Conservation (phyloP, 225 moss, liverwort and hornwort genomes). For the Climacium dendroides region DNA sequence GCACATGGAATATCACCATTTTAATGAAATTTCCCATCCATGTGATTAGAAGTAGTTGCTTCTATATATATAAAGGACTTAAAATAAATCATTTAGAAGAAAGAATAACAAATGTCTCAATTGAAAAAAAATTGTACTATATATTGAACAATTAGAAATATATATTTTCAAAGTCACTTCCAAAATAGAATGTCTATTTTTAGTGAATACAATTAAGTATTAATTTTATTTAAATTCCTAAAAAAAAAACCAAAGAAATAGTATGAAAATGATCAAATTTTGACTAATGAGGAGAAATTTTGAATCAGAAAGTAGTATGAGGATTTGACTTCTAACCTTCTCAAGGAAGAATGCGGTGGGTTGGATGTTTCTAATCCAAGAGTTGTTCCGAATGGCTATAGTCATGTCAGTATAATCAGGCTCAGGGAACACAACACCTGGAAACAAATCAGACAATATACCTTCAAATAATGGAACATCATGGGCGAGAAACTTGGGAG, state of each 20-base stretch:
- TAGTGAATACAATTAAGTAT: neutral
- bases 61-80: neutral
- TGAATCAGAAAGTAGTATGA: neutral
- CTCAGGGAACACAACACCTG: slow-evolving; percentile 26
- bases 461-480: slow-evolving; percentile 71
- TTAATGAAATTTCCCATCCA: too few relatives aligned
- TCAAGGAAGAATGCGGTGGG: slow-evolving; percentile 35
- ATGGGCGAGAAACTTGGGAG: slow-evolving; percentile 56
- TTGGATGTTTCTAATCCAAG: slow-evolving; percentile 15
- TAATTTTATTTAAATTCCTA: too few relatives aligned
- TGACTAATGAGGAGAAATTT: neutral
- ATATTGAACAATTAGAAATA: neutral
- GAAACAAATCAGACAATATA: slow-evolving; percentile 55
- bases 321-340: slow-evolving; percentile 12
- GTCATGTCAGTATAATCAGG: slow-evolving; percentile 37
- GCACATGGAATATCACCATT: too few relatives aligned
- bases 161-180: neutral
- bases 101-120: too few relatives aligned
- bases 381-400: slow-evolving; percentile 3
- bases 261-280: neutral
- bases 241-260: neutral
- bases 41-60: neutral
- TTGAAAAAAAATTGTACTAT: neutral
- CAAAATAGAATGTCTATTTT: neutral
- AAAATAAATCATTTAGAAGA: too few relatives aligned